phyloP scores from a whole-genome alignment of 176 grass and related monocot genomes.

The Aegilops longissima region DNA sequence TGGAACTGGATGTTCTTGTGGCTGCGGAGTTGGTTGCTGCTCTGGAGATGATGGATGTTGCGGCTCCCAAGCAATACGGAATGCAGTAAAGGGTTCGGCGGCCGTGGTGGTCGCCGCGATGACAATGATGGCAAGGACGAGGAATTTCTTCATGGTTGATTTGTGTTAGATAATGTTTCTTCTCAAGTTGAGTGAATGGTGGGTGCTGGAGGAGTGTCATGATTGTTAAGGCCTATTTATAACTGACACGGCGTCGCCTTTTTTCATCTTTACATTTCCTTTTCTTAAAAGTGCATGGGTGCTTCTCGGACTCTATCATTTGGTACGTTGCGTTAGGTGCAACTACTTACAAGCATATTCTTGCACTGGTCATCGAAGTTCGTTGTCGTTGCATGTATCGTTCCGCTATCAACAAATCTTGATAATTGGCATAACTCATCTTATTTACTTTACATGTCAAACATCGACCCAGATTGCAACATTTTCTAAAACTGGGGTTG shows the following conservation, averaged over 20 bases:
- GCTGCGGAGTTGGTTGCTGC: background rate
- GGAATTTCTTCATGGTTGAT: background rate
- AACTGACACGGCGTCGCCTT: background rate
- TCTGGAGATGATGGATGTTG: background rate
- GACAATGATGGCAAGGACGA: background rate
- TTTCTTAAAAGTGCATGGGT: background rate
- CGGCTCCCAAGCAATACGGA: background rate
- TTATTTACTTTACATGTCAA: background rate
- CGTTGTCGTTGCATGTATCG: background rate
- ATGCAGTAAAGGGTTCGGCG: background rate
- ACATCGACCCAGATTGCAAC: background rate
- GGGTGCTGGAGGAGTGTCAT: background rate
- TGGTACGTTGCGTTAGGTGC: background rate
- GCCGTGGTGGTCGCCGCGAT: background rate
- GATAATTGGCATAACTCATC: background rate
- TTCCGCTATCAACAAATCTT: background rate
- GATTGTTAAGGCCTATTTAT: background rate
- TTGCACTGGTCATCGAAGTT: background rate
- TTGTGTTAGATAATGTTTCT: background rate
- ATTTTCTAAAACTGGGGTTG: background rate
- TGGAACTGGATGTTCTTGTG: background rate
- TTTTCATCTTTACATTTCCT: background rate
- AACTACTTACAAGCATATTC: background rate
- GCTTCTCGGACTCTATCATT: background rate
- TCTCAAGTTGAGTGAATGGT: background rate